Base-by-base conservation (phyloP, 768 basidiomycete species). In the Phanerochaete sordida region DNA sequence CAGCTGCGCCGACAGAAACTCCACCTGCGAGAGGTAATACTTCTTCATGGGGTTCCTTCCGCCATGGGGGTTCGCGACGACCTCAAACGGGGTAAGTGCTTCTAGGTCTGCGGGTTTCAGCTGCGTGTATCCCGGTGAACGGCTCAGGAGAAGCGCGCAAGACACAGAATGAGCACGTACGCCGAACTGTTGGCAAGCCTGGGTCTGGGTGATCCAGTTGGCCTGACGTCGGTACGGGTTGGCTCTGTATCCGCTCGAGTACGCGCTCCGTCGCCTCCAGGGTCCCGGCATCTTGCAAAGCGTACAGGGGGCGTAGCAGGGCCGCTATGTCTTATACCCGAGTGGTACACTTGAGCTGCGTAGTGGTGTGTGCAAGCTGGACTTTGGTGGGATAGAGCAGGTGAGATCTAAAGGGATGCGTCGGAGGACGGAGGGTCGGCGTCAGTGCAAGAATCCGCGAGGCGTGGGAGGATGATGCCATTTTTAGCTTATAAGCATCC, bases 11-110 rank as follows among this genome's bases (percentile, higher is more conserved):
- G 35, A 19, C 21, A 54, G 37, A 13, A 27, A 33, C n/a, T 54
- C 23, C 24, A 54, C 53, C 23, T 54, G 21, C 23, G 21, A 39
- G 35, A 33, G 35, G 16, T 35, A 35, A 28, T 43, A 54, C 39
- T 54, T 54, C 35, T 54, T 54, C 53, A 54, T 54, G 2, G 53
- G 53, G 24, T 54, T 2, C 23, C 53, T 39, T 13, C 53, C 53
- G 5, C 53, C 53, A 26, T 54, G 53, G 8, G 53, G 53, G 53
- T 54, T 54, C 33, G 23, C 31, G 35, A 54, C 53, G 23, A 39
- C 35, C 19, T 37, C 53, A 24, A 54, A 4, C 11, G 53, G 53
- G 24, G 21, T 39, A 13, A 54, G 39, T 5, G 53, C 53, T 11
- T 54, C 53, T 21, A 54, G n/a, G 23, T 54, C 53, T 8, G 33